Evolutionary conservation across 495 filamentous ascomycete species (phyloP), one percentile per base, ranked within the genome.

Genomic region (Neurospora tetrasperma): DNA sequence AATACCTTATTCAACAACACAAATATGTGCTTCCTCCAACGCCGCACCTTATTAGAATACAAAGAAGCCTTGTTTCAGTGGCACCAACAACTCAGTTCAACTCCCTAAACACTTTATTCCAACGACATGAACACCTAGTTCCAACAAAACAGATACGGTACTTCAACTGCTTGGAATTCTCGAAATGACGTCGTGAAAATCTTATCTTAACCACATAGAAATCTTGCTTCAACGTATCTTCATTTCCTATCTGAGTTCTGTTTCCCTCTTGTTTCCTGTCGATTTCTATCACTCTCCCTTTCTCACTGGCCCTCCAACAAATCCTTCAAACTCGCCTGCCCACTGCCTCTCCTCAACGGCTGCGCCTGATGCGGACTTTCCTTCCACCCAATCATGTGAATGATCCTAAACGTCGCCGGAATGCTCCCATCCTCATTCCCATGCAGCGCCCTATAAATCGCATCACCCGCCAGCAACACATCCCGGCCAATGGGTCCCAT

Each of bases 311-410:
- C 77, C 74, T 84, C 94, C 43, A 97, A 80, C 20, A 94, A 82
- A 83, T 97, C 93, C 80, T 94, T 94, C 69, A 98, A 82, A 81
- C 88, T 94, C 27, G 95, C 79, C 79, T 95, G 84, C 14, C 92
- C 94, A 75, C 88, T 97, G 2, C 96, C 96, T 73, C 96, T 87
- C 73, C 87, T 80, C 75, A 98, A 81, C 41, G 96, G 94, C 83
- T 94, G 83, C 62, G 88, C 82, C 83, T 98, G 94, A 69, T 90
- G 86, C 39, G 86, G 85, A 0, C 91, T 90, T 76, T 95, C 92
- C 81, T 95, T 96, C 96, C 96, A 99, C 20, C 96, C 96, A 83
- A 99, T 98, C 94, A 98, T 95, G 79, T 93, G 96, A 71, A 97
- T 96, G 74, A 96, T 85, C 72, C 93, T 86, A 79, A 95, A 98